A percentile compares a stretch with the other conserved stretches of the same genome.
Evolutionary conservation across 139 green algal genomes (phyloP).

Genomic region (Ettlia oleoabundans): DNA sequence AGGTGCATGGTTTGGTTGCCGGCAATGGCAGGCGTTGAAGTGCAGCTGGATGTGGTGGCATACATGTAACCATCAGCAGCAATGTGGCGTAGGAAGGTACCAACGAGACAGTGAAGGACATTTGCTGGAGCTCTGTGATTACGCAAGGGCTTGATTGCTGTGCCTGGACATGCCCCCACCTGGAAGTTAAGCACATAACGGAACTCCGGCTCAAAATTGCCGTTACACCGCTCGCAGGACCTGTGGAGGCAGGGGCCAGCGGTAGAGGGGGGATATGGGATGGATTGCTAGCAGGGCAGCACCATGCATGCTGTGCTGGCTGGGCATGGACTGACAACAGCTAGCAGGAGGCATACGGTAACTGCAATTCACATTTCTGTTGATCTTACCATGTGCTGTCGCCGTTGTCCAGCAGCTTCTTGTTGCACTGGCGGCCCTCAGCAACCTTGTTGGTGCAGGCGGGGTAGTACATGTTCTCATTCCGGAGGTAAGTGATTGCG

Average conservation of each 20-base stretch:
- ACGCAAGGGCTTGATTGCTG: background rate
- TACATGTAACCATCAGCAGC: background rate
- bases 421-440: constrained; percentile 74
- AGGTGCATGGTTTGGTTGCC: no score
- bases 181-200: constrained; percentile 61
- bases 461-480: constrained; percentile 79
- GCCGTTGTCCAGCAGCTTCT: constrained; percentile 76
- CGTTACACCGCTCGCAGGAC: constrained; percentile 62
- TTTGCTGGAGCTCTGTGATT: background rate
- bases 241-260: background rate
- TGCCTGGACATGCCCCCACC: background rate
- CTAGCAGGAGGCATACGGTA: no score
- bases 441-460: constrained; percentile 63
- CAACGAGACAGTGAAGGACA: background rate
- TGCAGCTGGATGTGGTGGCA: no score
- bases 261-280: background rate
- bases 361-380: no score
- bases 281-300: background rate
- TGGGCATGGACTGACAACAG: background rate
- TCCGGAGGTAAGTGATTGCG: constrained; percentile 66
- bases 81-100: background rate
- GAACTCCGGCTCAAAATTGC: constrained; percentile 43
- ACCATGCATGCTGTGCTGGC: background rate
- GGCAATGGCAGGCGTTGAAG: no score
- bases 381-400: constrained; percentile 34